A percentile compares a stretch with the other conserved stretches of the same genome.
Evolutionary conservation across 2,329 filamentous ascomycete genomes (phyloP).

Genomic region (Aspergillus sp.): DNA sequence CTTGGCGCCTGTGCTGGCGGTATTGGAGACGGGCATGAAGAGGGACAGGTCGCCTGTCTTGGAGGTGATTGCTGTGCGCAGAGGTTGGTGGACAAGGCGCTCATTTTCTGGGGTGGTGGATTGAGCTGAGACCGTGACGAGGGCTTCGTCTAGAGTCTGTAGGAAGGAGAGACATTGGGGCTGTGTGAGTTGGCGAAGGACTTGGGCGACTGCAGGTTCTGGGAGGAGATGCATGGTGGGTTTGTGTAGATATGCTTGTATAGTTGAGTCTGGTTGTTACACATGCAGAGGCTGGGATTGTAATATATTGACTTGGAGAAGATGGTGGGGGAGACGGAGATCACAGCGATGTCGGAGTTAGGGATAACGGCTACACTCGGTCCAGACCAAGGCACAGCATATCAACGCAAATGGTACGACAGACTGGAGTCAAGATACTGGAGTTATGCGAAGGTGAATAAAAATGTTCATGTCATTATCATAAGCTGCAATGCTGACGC

Average conservation of each 20-base stretch:
- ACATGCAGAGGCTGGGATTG: background rate
- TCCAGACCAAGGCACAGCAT: background rate
- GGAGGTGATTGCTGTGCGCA: slow-evolving; percentile 42
- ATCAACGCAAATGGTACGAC: background rate
- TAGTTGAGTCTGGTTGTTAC: background rate
- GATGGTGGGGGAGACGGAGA: background rate
- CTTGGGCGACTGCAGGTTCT: slow-evolving; percentile 32
- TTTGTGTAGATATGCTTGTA: background rate
- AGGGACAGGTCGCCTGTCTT: slow-evolving; percentile 56
- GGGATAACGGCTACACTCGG: background rate
- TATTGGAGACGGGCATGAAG: slow-evolving; percentile 72
- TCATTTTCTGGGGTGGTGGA: slow-evolving; percentile 23
- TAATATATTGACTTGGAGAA: slow-evolving; percentile 1
- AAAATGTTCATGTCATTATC: slow-evolving; percentile 17
- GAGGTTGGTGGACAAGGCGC: slow-evolving; percentile 43
- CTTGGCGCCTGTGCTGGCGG: slow-evolving; percentile 67
- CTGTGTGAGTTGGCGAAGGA: slow-evolving; percentile 33
- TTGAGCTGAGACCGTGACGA: slow-evolving; percentile 34
- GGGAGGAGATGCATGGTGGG: slow-evolving; percentile 34
- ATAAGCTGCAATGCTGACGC: slow-evolving; percentile 21
- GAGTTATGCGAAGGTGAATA: background rate
- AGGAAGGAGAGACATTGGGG: slow-evolving; percentile 38
- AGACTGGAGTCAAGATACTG: background rate
- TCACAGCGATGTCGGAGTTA: background rate
- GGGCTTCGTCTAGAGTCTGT: slow-evolving; percentile 32